Evolutionary conservation across 2,329 filamentous ascomycete genomes (phyloP), one percentile per base, ranked within the genome.

Genomic region (Cercospora beticola): DNA sequence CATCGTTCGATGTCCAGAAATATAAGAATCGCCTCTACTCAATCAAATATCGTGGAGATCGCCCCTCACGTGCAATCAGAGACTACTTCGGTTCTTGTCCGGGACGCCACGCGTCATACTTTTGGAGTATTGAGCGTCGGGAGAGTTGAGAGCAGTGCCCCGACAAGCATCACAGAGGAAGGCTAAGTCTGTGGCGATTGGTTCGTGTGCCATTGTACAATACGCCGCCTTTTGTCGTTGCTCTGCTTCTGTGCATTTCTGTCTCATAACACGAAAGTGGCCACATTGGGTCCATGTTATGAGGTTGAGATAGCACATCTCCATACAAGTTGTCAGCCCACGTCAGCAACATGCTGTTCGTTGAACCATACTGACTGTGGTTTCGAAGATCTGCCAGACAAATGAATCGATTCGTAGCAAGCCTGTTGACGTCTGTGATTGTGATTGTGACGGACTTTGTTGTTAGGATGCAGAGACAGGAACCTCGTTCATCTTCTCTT

Each of bases 281-380:
- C 67, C 69, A 40, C 70, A 72, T 21, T 69, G 49, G 16, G 61
- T 54, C 70, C 68, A 72, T n/a, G 67, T 71, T 16, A 69, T 67
- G 26, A 70, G 36, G 40, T 70, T 70, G 18, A 68, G 65, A 43
- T 68, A 72, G 65, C 70, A 72, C 70, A 72, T 72, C 60, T 49
- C 46, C 14, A 10, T 49, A 28, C 14, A 21, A 14, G 7, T 36
- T 1, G 26, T 46, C 31, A 33, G 26, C 26, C 12, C 26, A 52
- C 46, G 33, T 30, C 40, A 8, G 40, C 40, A 14, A 36, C 4
- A 36, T 36, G 33, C 12, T 36, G 12, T 12, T 12, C 12, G n/a
- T 46, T 8, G 40, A 18, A 16, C 40, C n/a, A 4, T 18, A 18
- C 40, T 46, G 5, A 46, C 40, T 6, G n/a, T 46, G 9, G 2